These are phyloP conservation scores for Amphichorda felina DNA, from an alignment of 2,329 filamentous ascomycete species.

Conservation along the genomic window DNA sequence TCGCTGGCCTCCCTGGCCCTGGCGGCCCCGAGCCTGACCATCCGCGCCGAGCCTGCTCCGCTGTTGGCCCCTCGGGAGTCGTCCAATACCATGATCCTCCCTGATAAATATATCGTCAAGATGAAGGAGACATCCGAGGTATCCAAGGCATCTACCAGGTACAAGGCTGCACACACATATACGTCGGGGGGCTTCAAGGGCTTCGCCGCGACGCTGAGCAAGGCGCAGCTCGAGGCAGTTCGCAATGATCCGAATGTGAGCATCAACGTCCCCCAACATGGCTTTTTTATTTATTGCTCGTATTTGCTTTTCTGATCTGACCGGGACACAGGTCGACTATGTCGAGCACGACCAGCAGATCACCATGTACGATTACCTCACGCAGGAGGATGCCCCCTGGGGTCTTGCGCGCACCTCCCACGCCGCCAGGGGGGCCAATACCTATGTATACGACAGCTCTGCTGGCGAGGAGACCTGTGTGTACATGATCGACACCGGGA, in stretches of 20 bases:
- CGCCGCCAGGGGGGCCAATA: constrained; percentile 6
- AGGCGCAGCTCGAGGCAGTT: constrained; percentile 8
- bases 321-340: constrained; percentile 12
- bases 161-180: constrained; percentile 1
- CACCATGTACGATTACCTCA: constrained; percentile 5
- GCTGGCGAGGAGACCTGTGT: constrained; percentile 22
- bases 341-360: constrained; percentile 19
- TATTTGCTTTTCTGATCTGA: too few species aligned
- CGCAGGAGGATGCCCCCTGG: constrained; percentile 16
- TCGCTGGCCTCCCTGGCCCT: constrained; percentile 3
- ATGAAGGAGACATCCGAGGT: constrained; percentile 2
- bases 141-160: not conserved
- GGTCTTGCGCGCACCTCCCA: constrained; percentile 9
- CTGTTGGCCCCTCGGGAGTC: not conserved
- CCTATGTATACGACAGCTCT: constrained; percentile 19
- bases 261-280: not conserved
- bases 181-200: constrained; percentile 6
- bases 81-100: not conserved
- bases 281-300: not conserved
- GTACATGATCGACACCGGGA: constrained; percentile 30
- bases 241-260: constrained; percentile 9
- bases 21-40: constrained; percentile 1
- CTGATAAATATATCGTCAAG: constrained; percentile 2
- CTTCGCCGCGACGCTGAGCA: constrained; percentile 10
- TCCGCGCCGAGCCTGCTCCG: not conserved